These are phyloP conservation scores for Epichloe hybrida DNA, from an alignment of 2,329 filamentous ascomycete species.

Conservation along the genomic window DNA sequence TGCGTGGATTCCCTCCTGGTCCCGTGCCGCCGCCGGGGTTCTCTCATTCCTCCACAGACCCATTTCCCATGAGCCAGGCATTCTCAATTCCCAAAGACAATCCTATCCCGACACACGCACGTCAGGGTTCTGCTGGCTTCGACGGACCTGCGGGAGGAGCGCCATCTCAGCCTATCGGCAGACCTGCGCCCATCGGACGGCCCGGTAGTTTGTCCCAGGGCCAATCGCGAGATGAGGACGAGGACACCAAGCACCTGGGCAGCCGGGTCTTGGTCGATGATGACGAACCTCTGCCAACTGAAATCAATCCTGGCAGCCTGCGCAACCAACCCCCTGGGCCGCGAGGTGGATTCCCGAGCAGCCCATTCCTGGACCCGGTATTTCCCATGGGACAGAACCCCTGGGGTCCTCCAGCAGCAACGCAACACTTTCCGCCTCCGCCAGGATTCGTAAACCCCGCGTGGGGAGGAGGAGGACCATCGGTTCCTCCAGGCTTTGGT, in stretches of 20 bases:
- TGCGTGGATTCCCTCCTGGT: slow-evolving; percentile 29
- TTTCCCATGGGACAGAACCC: slow-evolving; percentile 24
- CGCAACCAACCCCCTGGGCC: slow-evolving; percentile 41
- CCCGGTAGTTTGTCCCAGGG: slow-evolving; percentile 59
- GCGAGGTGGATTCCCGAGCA: slow-evolving; percentile 26
- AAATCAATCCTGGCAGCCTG: slow-evolving; percentile 19
- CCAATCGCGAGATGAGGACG: slow-evolving; percentile 39
- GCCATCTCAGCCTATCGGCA: slow-evolving; percentile 59
- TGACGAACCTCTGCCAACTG: slow-evolving; percentile 37
- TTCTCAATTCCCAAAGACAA: slow-evolving; percentile 21
- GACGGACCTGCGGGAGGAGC: slow-evolving; percentile 38
- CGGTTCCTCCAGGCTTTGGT: slow-evolving; percentile 20
- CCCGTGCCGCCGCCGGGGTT: slow-evolving; percentile 26
- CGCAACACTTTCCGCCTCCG: slow-evolving; percentile 26
- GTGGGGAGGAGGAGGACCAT: slow-evolving; percentile 26
- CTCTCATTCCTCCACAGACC: slow-evolving; percentile 16
- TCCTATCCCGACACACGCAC: slow-evolving; percentile 45
- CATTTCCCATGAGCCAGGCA: slow-evolving; percentile 17
- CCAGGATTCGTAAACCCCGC: slow-evolving; percentile 32
- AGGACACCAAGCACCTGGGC: slow-evolving; percentile 69
- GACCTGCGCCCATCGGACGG: slow-evolving; percentile 77
- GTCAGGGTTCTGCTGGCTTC: slow-evolving; percentile 60
- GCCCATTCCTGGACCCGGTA: slow-evolving; percentile 28
- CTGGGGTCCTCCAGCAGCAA: slow-evolving; percentile 26
- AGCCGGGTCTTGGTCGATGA: slow-evolving; percentile 82